Evolutionary conservation across 129 eudicot species (phyloP), one percentile per base, ranked within the genome.

Genomic region (Saposhnikovia divaricata): DNA sequence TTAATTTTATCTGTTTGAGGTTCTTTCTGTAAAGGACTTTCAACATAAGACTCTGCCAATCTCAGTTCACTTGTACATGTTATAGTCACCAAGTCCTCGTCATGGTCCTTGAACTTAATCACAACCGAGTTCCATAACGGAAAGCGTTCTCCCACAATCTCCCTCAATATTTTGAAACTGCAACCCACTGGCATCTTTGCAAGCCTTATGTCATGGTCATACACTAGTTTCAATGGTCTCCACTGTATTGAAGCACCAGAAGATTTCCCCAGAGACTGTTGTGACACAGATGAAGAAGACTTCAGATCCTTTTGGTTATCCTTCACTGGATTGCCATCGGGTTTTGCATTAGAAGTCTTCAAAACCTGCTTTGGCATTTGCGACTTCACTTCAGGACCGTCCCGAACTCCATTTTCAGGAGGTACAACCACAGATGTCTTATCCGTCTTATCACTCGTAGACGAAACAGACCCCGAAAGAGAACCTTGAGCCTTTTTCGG

Each of bases 61-160:
- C 91, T 87, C 19, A 95, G 98, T 81, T 95, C 98, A 77, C 83
- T 79, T 14, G 90, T 88, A 80, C 91, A 90, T 8, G 98, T 95
- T 87, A 92, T 86, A 27, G 98, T 95, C 85, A 95, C 96, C 82
- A 95, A 85, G 88, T 95, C 98, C 27, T 91, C 96, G 81, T 95
- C 98, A 80, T 73, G 84, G 48, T 95, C 98, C 81, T 89, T 92
- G 80, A 88, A 95, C 74, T 95, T 95, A 34, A 95, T 81, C 81
- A 92, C 72, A 44, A 95, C 97, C 0, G 97, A 85, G 50, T 90
- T 89, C 4, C 96, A 90, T 78, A 89, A 84, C 5, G 98, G 98
- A 84, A 92, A 95, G 57, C 92, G 83, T 80, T 83, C 89, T 81
- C 88, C 84, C 10, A 95, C 96, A 66, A 89, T 86, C 79, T 95